These are phyloP conservation scores for Kregervanrija fluxuum DNA, from an alignment of 805 yeast genomes.

Conservation along the genomic window DNA sequence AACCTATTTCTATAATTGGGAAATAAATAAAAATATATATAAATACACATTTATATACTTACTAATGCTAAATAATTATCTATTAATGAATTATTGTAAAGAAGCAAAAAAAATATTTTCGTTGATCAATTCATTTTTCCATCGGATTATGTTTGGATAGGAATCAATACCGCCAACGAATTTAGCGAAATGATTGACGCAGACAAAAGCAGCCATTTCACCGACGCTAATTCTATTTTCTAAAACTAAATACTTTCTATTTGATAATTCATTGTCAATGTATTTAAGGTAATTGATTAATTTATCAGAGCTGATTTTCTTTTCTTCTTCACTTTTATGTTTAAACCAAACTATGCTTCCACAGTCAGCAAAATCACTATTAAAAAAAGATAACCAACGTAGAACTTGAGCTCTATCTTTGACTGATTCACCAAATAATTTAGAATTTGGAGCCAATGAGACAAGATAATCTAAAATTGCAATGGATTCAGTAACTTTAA, in stretches of 20 bases:
- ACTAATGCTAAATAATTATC: too few species aligned
- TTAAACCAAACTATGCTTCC: conserved; percentile 9
- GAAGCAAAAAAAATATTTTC: too few species aligned
- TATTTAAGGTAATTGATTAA: not conserved
- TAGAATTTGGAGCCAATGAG: conserved; percentile 30
- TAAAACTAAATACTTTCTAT: not conserved
- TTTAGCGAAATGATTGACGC: too few species aligned
- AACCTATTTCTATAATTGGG: too few species aligned
- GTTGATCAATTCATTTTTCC: too few species aligned
- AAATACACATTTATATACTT: too few species aligned
- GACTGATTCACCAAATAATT: conserved; percentile 52
- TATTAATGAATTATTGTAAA: too few species aligned
- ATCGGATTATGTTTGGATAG: too few species aligned
- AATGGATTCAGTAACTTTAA: conserved; percentile 55
- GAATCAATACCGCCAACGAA: too few species aligned
- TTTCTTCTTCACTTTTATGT: conserved; percentile 1
- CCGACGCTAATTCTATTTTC: conserved; percentile 1
- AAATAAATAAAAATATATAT: too few species aligned
- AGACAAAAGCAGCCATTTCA: conserved; percentile 1
- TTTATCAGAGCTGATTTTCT: not conserved
- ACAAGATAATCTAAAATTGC: conserved; percentile 46
- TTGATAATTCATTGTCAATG: conserved; percentile 2
- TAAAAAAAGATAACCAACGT: conserved; percentile 71
- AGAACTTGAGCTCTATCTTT: conserved; percentile 56
- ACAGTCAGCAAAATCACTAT: conserved; percentile 50